Conservation (phyloP, 2,329 filamentous ascomycete genomes). For the Pyricularia sp. region DNA sequence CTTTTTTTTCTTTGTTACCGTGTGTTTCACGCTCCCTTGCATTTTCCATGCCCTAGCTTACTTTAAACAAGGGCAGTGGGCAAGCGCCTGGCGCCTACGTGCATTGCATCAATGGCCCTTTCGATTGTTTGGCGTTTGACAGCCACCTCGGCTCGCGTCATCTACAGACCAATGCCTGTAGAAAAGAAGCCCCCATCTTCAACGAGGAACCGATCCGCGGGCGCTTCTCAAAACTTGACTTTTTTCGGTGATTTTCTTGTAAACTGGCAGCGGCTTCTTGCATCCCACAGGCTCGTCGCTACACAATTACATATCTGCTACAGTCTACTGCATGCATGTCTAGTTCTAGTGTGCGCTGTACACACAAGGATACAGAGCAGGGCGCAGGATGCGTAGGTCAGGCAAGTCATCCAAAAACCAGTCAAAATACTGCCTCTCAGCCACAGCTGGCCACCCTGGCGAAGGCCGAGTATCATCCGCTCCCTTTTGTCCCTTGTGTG, state of each 20-base stretch:
- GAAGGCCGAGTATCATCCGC: background rate
- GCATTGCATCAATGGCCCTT: background rate
- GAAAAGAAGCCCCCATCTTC: background rate
- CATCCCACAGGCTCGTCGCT: background rate
- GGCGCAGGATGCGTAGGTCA: background rate
- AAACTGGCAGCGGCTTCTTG: background rate
- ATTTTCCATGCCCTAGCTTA: background rate
- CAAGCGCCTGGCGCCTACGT: background rate
- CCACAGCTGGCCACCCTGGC: background rate
- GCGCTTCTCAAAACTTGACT: no score
- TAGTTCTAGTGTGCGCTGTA: background rate
- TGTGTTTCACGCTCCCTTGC: background rate
- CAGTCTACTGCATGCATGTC: background rate
- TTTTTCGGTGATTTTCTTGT: background rate
- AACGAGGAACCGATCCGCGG: background rate
- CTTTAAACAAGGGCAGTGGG: background rate
- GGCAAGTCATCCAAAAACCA: no score
- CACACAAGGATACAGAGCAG: background rate
- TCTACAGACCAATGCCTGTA: background rate
- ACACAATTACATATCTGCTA: background rate
- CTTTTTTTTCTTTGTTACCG: background rate
- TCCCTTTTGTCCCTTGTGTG: background rate
- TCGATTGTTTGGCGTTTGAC: background rate
- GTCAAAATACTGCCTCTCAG: no score
- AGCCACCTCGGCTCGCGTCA: background rate